Conservation (phyloP, 2,329 filamentous ascomycete genomes). For the Daldinia sp. region DNA sequence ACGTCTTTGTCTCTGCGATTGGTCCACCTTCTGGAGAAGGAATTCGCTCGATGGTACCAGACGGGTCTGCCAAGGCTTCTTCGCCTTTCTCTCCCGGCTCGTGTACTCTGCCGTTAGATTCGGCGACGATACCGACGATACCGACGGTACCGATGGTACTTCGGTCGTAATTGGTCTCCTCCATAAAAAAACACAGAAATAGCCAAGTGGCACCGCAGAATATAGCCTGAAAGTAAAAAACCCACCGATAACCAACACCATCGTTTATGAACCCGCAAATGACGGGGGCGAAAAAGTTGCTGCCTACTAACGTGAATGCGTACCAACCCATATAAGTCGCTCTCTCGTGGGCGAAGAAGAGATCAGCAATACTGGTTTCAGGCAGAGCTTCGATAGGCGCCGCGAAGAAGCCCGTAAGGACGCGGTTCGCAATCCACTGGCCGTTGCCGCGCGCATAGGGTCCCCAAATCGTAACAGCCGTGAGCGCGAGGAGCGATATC, state of each 20-base stretch:
- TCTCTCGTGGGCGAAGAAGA: slow-evolving; percentile 54
- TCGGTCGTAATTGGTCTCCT: slow-evolving; percentile 65
- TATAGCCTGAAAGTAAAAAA: slow-evolving; percentile 54
- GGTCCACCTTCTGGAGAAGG: slow-evolving; percentile 34
- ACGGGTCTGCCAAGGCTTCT: slow-evolving; percentile 22
- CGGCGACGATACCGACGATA: slow-evolving; percentile 34
- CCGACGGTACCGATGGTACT: slow-evolving; percentile 38
- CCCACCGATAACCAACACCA: slow-evolving; percentile 52
- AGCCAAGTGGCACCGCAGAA: slow-evolving; percentile 49
- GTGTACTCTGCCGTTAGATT: slow-evolving; percentile 7
- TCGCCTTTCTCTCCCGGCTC: slow-evolving; percentile 23
- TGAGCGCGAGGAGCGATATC: slow-evolving; percentile 47
- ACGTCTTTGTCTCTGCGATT: slow-evolving; percentile 48
- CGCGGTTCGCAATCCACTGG: slow-evolving; percentile 56
- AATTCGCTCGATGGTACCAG: slow-evolving; percentile 30
- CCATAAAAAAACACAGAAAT: slow-evolving; percentile 63
- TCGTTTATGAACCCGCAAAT: slow-evolving; percentile 57
- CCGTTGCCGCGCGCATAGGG: slow-evolving; percentile 51
- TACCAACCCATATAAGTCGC: slow-evolving; percentile 55
- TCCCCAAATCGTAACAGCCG: slow-evolving; percentile 49
- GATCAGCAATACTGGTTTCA: slow-evolving; percentile 54
- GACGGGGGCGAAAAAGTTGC: slow-evolving; percentile 56
- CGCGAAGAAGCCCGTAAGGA: slow-evolving; percentile 54
- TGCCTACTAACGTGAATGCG: slow-evolving; percentile 50
- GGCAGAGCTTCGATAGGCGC: slow-evolving; percentile 57